Base-by-base conservation (phyloP, 2,329 filamentous ascomycete species). In the Colletotrichum ledebouriae region DNA sequence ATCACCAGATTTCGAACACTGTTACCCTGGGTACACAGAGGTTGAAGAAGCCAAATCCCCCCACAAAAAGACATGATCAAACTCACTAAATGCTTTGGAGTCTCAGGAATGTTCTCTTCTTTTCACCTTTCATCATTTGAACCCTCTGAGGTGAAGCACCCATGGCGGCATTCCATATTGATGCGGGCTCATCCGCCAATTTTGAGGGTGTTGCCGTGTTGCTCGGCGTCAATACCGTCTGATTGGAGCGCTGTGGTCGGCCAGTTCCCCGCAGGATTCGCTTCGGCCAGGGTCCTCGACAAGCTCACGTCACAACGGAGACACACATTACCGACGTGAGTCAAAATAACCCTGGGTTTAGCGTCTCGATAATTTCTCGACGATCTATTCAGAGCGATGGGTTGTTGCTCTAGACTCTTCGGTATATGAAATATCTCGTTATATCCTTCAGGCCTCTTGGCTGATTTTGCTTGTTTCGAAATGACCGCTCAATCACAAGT, bases 401-500 rank as follows among this genome's bases (percentile, higher is more conserved):
- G 64, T 53, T 59, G 53, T 41, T 12, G 52, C 39, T 58, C 52
- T 41, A 64, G 37, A 53, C 52, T 53, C 25, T 9, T 4, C 34
- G 29, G 44, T 29, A 44, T 34, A 29, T 15, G 59, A 63, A 37
- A 42, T 13, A 6, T 44, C 29, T 37, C 3, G 2, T 37, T 0
- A 17, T n/a, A 50, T 44, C 53, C 57, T 6, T 2, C 15, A 25
- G 22, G 13, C 65, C 53, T 59, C 22, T 50, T 44, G 66, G 61
- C 55, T 49, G 29, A 12, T 56, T 64, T 58, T 22, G 25, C 11
- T n/a, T 50, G 17, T 49, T 60, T 15, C 47, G 9, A 59, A 66
- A 33, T 20, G 25, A 60, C 61, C 66, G 61, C 47, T 67, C 41
- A 46, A 34, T 25, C 39, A 39, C 50, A 53, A 44, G 55, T 66